A percentile compares a stretch with the other conserved stretches of the same genome.
phyloP scores from a whole-genome alignment of 140 eudicot genomes.

The Anethum foeniculum region DNA sequence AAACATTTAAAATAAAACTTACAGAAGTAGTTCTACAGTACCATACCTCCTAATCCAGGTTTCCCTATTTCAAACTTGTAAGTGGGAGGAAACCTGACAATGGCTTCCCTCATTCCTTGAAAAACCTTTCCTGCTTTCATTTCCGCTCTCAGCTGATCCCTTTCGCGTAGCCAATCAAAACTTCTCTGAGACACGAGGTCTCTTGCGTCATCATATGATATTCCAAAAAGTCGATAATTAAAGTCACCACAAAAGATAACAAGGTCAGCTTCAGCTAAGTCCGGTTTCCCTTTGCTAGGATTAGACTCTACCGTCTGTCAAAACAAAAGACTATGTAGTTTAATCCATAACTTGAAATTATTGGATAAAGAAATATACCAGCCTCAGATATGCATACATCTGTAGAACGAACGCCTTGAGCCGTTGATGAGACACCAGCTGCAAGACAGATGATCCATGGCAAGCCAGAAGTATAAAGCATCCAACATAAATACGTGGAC shows the following conservation, averaged over 20 bases:
- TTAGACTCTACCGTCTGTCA: slow-evolving; percentile 42
- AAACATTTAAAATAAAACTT: background rate
- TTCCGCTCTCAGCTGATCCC: slow-evolving; percentile 88
- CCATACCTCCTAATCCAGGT: slow-evolving; percentile 93
- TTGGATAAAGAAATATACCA: background rate
- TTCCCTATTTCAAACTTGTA: slow-evolving; percentile 85
- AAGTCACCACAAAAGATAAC: slow-evolving; percentile 82
- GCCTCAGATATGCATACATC: slow-evolving; percentile 34
- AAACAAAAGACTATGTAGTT: background rate
- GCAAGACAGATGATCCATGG: slow-evolving; percentile 84
- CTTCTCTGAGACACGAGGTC: slow-evolving; percentile 97
- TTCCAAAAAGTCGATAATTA: slow-evolving; percentile 94
- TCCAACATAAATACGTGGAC: slow-evolving; percentile 73
- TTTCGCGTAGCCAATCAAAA: slow-evolving; percentile 94
- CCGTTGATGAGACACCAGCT: slow-evolving; percentile 74
- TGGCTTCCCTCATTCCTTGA: slow-evolving; percentile 97
- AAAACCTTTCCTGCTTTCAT: slow-evolving; percentile 97
- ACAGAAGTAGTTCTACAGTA: too few relatives aligned
- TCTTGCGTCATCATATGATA: slow-evolving; percentile 94
- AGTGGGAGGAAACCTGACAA: slow-evolving; percentile 89
- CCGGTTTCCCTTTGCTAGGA: slow-evolving; percentile 81
- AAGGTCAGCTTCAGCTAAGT: slow-evolving; percentile 92
- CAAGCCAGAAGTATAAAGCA: slow-evolving; percentile 86
- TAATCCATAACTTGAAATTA: background rate
- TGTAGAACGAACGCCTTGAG: slow-evolving; percentile 63